Base-by-base conservation (phyloP, 1,139 yeast genomes). In the Fermentozyma sake region DNA sequence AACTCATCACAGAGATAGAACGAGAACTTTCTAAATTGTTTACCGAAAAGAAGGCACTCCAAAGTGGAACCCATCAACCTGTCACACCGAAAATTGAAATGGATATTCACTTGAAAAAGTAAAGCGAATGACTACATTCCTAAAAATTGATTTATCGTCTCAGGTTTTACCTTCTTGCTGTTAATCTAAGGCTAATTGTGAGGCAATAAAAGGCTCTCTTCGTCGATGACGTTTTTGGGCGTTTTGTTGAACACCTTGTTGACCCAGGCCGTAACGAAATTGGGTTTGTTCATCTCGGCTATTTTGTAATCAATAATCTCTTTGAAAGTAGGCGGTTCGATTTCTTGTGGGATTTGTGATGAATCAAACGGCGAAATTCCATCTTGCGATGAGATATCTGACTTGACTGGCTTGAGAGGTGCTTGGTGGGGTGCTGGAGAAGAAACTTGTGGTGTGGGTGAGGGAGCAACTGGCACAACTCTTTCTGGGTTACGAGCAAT, bases 1-100 rank as follows among this genome's bases (percentile, higher is more conserved):
- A 79, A 24, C 59, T 87, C 27, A 61, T 81, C 6, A 59, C 51
- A 2, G 83, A 78, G 40, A 78, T 85, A 12, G 91, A 84, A 42
- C 57, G 68, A 24, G 91, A 83, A 46, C 57, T 82, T 41, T 56
- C 54, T 7, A 68, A 68, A 32, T 58, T 84, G 14, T 66, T 80
- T 56, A 67, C 71, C 24, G 93, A 86, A 49, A 76, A 77, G 42
- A 56, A 44, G n/a, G 41, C 33, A 6, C 13, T 18, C 8, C 15
- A 9, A 8, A 14, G 12, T 12, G 20, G 12, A 9, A 7, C 6
- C 6, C 12, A 12, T 3, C 12, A 7, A 12, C 13, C 8, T 10
- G 12, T 14, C 11, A 29, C 20, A 7, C 25, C 32, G 12, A 12
- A 20, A 12, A 31, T 42, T 16, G 33, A 32, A 19, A 32, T 37